These are phyloP conservation scores for Monilinia laxa DNA, from an alignment of 2,329 filamentous ascomycete genomes.

Conservation along the genomic window DNA sequence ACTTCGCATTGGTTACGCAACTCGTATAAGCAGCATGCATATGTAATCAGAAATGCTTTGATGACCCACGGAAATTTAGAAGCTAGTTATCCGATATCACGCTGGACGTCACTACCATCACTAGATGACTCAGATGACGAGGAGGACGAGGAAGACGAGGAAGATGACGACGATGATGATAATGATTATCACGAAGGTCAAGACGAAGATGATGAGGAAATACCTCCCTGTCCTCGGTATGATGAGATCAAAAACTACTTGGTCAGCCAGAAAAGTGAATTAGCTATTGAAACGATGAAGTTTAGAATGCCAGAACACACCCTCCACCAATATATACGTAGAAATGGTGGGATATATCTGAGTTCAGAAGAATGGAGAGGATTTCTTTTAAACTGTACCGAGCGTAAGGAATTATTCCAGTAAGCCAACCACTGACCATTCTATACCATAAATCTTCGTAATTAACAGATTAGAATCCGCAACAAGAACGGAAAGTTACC, in stretches of 20 bases:
- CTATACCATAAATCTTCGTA: no score
- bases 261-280: background rate
- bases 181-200: background rate
- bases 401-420: conserved; percentile 9
- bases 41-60: conserved; percentile 8
- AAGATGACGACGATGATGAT: background rate
- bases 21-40: background rate
- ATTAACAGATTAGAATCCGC: conserved; percentile 1
- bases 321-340: conserved; percentile 11
- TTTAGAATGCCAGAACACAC: conserved; percentile 21
- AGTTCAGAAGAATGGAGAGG: conserved; percentile 18
- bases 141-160: background rate
- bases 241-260: conserved; percentile 16
- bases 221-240: conserved; percentile 7
- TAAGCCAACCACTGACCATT: background rate
- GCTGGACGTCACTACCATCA: background rate
- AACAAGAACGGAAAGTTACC: conserved; percentile 3
- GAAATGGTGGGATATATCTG: conserved; percentile 7
- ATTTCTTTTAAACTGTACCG: conserved; percentile 10
- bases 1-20: background rate
- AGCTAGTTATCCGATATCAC: background rate
- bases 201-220: background rate
- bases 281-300: conserved; percentile 20
- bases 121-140: background rate
- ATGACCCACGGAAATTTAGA: conserved; percentile 3